Conservation (phyloP, 495 filamentous ascomycete species). For the Trichoderma orchidacearum region DNA sequence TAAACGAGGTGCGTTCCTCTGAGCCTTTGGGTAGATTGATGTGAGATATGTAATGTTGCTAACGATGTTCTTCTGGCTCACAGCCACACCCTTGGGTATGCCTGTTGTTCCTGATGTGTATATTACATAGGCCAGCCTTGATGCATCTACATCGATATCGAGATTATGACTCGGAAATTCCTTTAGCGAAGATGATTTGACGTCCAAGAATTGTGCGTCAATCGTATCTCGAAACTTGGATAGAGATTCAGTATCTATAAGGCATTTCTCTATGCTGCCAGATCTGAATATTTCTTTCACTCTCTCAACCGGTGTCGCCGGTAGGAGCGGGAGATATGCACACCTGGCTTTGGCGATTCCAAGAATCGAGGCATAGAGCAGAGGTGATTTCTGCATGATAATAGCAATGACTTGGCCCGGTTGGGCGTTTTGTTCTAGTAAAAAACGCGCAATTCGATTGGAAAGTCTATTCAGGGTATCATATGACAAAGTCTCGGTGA, state of each 20-base stretch:
- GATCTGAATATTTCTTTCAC: slow-evolving; percentile 39
- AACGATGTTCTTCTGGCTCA: slow-evolving; percentile 53
- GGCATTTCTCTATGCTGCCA: slow-evolving; percentile 31
- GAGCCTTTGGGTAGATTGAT: slow-evolving; percentile 39
- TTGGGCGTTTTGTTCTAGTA: slow-evolving; percentile 30
- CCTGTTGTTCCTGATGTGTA: slow-evolving; percentile 58
- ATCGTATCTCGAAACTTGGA: slow-evolving; percentile 7
- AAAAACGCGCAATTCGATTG: slow-evolving; percentile 48
- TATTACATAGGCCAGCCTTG: slow-evolving; percentile 40
- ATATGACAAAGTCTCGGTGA: slow-evolving; percentile 41
- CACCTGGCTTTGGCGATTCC: slow-evolving; percentile 59
- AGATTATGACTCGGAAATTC: slow-evolving; percentile 14
- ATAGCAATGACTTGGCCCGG: slow-evolving; percentile 48
- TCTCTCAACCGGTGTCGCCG: slow-evolving; percentile 44
- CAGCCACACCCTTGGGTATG: slow-evolving; percentile 52
- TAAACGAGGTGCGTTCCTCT: slow-evolving; percentile 28
- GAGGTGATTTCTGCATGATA: slow-evolving; percentile 53
- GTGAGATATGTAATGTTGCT: slow-evolving; percentile 50
- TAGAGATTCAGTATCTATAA: slow-evolving; percentile 20
- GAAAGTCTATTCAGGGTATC: slow-evolving; percentile 43
- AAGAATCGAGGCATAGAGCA: slow-evolving; percentile 56
- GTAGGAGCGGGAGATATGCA: slow-evolving; percentile 59
- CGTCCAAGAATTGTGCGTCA: slow-evolving; percentile 18
- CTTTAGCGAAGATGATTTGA: slow-evolving; percentile 15
- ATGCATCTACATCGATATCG: slow-evolving; percentile 16